Evolutionary conservation across 805 yeast species (phyloP).

Genomic region (Lipomyces anomalus): DNA sequence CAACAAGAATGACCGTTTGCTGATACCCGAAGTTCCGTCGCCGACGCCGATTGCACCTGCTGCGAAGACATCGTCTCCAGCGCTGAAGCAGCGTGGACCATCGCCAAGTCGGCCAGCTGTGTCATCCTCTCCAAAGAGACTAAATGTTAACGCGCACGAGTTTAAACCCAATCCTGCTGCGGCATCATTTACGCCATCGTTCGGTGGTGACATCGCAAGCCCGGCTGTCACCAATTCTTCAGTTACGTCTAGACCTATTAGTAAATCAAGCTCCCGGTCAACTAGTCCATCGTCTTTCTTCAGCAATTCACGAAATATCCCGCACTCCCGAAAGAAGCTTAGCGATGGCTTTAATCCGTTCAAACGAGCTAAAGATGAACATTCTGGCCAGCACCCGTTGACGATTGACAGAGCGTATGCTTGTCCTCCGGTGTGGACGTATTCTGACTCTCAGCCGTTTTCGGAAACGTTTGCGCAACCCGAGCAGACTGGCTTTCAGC

Average conservation of each 20-base stretch:
- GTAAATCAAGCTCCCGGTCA: conserved; percentile 9
- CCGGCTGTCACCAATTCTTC: conserved; percentile 7
- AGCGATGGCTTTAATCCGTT: conserved; percentile 21
- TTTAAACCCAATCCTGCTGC: conserved; percentile 69
- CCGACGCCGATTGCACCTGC: conserved; percentile 8
- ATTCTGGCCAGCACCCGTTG: conserved; percentile 11
- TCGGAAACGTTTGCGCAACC: conserved; percentile 12
- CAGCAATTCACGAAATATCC: no score
- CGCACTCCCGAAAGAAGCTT: conserved; percentile 7
- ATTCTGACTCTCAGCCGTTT: conserved; percentile 5
- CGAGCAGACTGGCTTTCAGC: conserved; percentile 7
- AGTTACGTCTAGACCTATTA: conserved; percentile 10
- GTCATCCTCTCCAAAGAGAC: conserved; percentile 39
- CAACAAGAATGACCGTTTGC: conserved; percentile 6
- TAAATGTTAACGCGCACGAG: conserved; percentile 54
- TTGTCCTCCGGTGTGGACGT: conserved; percentile 17
- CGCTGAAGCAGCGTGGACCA: conserved; percentile 15
- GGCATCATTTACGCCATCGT: conserved; percentile 54
- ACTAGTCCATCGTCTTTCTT: conserved; percentile 17
- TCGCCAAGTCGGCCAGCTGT: conserved; percentile 16
- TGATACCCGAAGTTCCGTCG: conserved; percentile 7
- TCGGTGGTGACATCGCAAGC: conserved; percentile 6
- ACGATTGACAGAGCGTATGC: conserved; percentile 13
- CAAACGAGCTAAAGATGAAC: conserved; percentile 10
- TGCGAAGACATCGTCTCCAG: conserved; percentile 15